Conservation (phyloP, 1,139 yeast genomes). For the Hansenula lynferdii region DNA sequence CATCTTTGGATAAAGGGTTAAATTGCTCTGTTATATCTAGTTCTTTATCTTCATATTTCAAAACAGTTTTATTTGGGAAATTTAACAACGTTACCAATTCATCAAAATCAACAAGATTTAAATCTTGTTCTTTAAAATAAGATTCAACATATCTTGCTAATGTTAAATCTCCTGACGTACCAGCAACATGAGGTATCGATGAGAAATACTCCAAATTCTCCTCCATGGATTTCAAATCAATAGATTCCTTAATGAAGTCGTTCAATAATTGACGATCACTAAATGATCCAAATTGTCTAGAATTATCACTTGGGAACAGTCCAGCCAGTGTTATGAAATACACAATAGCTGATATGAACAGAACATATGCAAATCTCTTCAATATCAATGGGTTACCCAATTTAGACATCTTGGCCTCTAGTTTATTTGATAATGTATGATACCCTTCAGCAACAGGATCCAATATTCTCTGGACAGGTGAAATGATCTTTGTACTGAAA, state of each 20-base stretch:
- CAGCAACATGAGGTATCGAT: conserved; percentile 82
- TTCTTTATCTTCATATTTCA: conserved; percentile 27
- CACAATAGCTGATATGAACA: conserved; percentile 52
- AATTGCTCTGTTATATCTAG: conserved; percentile 48
- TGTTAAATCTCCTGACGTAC: conserved; percentile 78
- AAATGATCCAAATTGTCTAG: conserved; percentile 54
- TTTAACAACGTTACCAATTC: conserved; percentile 54
- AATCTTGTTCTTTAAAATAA: conserved; percentile 52
- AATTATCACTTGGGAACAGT: conserved; percentile 39
- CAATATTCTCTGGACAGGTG: conserved; percentile 51
- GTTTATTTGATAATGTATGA: conserved; percentile 35
- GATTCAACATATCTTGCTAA: conserved; percentile 61
- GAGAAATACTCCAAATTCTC: conserved; percentile 73
- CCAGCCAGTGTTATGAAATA: conserved; percentile 56
- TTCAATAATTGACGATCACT: conserved; percentile 52
- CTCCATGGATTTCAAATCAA: conserved; percentile 57
- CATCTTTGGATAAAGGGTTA: conserved; percentile 64
- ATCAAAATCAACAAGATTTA: conserved; percentile 45
- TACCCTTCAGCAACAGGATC: conserved; percentile 70
- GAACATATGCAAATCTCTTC: conserved; percentile 68
- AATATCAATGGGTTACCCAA: conserved; percentile 85
- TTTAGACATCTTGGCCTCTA: conserved; percentile 55
- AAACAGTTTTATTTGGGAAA: conserved; percentile 40
- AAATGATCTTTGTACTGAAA: conserved; percentile 40
- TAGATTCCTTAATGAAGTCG: conserved; percentile 41